phyloP scores from a whole-genome alignment of 495 filamentous ascomycete species.

The Penicillium maclennaniae region DNA sequence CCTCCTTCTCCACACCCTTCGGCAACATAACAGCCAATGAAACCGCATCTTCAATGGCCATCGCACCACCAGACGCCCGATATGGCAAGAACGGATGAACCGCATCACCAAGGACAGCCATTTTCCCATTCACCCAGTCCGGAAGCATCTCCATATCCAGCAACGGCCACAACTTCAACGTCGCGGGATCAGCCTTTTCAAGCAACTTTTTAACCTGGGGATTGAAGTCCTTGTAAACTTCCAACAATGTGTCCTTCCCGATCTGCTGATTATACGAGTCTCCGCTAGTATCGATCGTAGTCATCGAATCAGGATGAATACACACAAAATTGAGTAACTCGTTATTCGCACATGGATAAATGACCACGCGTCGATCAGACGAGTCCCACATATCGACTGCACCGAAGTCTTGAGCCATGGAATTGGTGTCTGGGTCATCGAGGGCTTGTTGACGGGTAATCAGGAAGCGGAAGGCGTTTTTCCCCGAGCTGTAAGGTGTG shows the following conservation, averaged over 20 bases:
- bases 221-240: constrained; percentile 50
- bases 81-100: constrained; percentile 60
- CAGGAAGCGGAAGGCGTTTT: constrained; percentile 60
- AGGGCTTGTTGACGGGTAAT: constrained; percentile 41
- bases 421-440: constrained; percentile 44
- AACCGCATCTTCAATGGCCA: constrained; percentile 61
- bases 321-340: constrained; percentile 57
- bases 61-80: constrained; percentile 52
- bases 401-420: constrained; percentile 35
- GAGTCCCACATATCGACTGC: constrained; percentile 49
- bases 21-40: constrained; percentile 52
- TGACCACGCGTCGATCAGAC: constrained; percentile 50
- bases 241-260: constrained; percentile 42
- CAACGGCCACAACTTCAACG: constrained; percentile 55
- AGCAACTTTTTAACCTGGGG: constrained; percentile 42
- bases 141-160: constrained; percentile 55
- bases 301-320: constrained; percentile 50
- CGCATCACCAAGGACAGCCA: constrained; percentile 58
- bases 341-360: constrained; percentile 56
- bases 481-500: constrained; percentile 46
- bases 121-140: constrained; percentile 45
- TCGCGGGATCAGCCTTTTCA: constrained; percentile 44
- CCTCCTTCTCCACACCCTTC: constrained; percentile 28
- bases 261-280: constrained; percentile 47
- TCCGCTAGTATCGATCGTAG: constrained; percentile 22